These are phyloP conservation scores for Alternaria burnsii DNA, from an alignment of 2,329 filamentous ascomycete genomes.

Conservation along the genomic window DNA sequence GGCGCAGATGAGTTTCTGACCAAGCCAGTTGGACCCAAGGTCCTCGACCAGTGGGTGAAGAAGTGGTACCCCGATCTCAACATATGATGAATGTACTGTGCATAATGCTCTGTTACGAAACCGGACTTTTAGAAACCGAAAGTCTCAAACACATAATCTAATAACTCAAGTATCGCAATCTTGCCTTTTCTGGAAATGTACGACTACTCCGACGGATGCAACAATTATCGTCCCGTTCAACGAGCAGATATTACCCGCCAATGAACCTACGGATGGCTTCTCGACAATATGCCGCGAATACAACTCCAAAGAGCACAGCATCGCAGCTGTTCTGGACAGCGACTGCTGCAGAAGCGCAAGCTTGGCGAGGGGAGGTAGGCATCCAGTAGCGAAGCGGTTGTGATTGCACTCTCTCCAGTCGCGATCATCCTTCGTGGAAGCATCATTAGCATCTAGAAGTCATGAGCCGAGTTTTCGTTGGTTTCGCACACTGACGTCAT, in stretches of 20 bases:
- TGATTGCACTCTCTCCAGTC: no score
- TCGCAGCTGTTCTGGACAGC: not conserved
- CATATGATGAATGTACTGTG: slow-evolving; percentile 1
- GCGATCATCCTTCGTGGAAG: no score
- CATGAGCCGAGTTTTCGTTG: no score
- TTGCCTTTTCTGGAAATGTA: not conserved
- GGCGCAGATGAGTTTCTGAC: slow-evolving; percentile 44
- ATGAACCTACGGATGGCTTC: not conserved
- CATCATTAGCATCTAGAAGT: no score
- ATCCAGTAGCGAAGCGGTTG: no score
- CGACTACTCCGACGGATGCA: not conserved
- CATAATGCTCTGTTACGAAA: no score
- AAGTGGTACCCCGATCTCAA: slow-evolving; percentile 31
- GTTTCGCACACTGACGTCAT: no score
- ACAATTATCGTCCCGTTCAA: not conserved
- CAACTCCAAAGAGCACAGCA: not conserved
- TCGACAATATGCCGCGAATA: not conserved
- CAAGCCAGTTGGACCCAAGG: slow-evolving; percentile 45
- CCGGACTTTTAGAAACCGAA: not conserved
- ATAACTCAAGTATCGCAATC: not conserved
- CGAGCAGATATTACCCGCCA: not conserved
- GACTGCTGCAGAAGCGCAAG: not conserved
- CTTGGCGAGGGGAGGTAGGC: not conserved
- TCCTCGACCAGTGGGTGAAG: slow-evolving; percentile 33
- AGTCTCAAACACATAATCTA: not conserved